Base-by-base conservation (phyloP, 768 basidiomycete genomes). In the Leccinum longicurvipes region DNA sequence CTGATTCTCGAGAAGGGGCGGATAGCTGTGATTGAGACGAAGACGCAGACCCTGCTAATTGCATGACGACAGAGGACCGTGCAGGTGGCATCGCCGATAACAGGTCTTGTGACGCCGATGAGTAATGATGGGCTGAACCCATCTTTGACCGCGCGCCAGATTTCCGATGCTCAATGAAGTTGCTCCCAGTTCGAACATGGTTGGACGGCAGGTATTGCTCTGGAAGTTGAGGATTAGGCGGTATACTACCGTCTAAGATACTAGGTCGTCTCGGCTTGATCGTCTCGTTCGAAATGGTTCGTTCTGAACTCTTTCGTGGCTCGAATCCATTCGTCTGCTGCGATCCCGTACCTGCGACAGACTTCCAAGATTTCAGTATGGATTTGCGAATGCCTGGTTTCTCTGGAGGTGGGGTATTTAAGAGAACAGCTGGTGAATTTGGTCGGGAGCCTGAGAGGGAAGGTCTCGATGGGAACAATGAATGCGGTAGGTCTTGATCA, bases 361-460 rank as follows among this genome's bases (percentile, higher is more conserved):
- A 76, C 66, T 82, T 85, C 80, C 81, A 82, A 10, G 77, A 74
- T 67, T 89, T 88, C 60, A 89, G 69, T 56, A 90, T 89, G 11
- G 88, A 90, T 74, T 87, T 89, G 42, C 84, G 81, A 48, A 74
- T 74, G 24, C 70, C 74, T 9, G 70, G 64, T 62, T 77, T 82
- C 60, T 82, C 78, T 48, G 74, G 73, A n/a, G 69, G 62, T 51
- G 34, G 29, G 61, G 67, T 14, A 49, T 56, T 57, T 11, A 56
- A 25, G 27, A 55, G 48, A 32, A 59, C 17, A 39, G 68, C 58
- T 17, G 70, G 61, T 42, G 69, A 67, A 23, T 66, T 63, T 11
- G 73, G 63, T 44, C 69, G 62, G 39, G 69, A 74, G 21, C 62
- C 50, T 67, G 72, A 42, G 66, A 75, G 47, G 63, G 73, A 63